Conservation (phyloP, 768 basidiomycete genomes). For the Cyathus striatus region DNA sequence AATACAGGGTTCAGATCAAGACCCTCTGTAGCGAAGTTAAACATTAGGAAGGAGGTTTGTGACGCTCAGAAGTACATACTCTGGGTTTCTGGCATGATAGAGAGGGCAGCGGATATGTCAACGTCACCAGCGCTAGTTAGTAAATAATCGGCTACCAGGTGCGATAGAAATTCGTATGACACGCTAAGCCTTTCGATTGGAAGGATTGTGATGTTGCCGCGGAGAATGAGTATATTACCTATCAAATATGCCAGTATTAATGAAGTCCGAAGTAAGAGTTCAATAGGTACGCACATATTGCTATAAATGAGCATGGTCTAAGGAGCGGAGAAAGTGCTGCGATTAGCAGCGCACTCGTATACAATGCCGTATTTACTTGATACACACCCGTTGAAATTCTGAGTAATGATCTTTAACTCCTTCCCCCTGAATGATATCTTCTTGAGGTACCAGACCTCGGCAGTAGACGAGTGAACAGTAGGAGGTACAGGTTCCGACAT, state of each 20-base stretch:
- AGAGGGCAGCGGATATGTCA: slow-evolving; percentile 67
- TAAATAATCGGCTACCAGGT: slow-evolving; percentile 80
- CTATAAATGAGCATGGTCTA: slow-evolving; percentile 89
- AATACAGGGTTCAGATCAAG: slow-evolving; percentile 89
- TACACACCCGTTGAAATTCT: slow-evolving; percentile 79
- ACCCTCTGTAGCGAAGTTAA: slow-evolving; percentile 48
- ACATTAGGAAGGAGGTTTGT: neutral
- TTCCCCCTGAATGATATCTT: slow-evolving; percentile 42
- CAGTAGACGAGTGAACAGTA: slow-evolving; percentile 35
- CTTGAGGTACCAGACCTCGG: slow-evolving; percentile 79
- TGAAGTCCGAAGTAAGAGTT: neutral
- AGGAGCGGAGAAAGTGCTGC: slow-evolving; percentile 3
- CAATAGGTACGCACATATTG: slow-evolving; percentile 56
- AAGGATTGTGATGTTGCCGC: slow-evolving; percentile 73
- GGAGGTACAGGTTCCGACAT: slow-evolving; percentile 23
- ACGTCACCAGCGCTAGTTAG: slow-evolving; percentile 52
- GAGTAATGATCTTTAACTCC: slow-evolving; percentile 63
- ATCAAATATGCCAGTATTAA: slow-evolving; percentile 4
- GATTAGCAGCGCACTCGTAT: too few species aligned
- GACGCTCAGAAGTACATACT: slow-evolving; percentile 57
- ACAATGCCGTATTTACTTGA: too few species aligned
- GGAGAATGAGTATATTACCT: slow-evolving; percentile 88
- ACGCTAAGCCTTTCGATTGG: slow-evolving; percentile 64
- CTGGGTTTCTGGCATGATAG: slow-evolving; percentile 72
- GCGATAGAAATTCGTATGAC: slow-evolving; percentile 81